These are phyloP conservation scores for Phytophthora lateralis DNA, from an alignment of 352 stramenopile species.

Conservation along the genomic window DNA sequence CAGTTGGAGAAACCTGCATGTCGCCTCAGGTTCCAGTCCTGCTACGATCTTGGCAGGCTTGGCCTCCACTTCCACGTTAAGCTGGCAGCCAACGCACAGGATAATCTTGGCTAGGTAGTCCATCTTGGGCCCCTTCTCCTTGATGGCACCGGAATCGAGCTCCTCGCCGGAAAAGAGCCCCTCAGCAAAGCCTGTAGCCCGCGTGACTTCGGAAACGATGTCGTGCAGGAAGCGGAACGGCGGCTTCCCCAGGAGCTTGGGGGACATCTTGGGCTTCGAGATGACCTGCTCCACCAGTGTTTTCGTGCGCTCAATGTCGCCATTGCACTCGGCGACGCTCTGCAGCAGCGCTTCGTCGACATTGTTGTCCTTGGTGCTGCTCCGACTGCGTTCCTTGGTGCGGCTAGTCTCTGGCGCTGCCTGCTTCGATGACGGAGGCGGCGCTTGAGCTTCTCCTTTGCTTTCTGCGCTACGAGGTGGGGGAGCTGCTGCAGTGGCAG, in stretches of 20 bases:
- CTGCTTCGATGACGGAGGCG: slow-evolving; percentile 35
- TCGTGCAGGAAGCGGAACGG: slow-evolving; percentile 91
- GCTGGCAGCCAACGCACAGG: slow-evolving; percentile 85
- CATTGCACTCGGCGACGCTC: slow-evolving; percentile 75
- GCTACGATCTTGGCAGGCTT: slow-evolving; percentile 90
- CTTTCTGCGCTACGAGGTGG: slow-evolving; percentile 36
- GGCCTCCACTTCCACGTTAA: slow-evolving; percentile 89
- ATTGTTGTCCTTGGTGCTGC: slow-evolving; percentile 35
- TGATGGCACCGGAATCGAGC: slow-evolving; percentile 91
- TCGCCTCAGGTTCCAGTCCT: slow-evolving; percentile 93
- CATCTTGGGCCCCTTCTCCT: slow-evolving; percentile 94
- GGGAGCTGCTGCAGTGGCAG: background rate
- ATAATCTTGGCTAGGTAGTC: slow-evolving; percentile 92
- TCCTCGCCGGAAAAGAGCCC: slow-evolving; percentile 88
- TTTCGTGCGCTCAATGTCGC: slow-evolving; percentile 79
- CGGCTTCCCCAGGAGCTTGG: slow-evolving; percentile 83
- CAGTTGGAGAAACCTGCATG: slow-evolving; percentile 94
- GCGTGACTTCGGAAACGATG: slow-evolving; percentile 81
- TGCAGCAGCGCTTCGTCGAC: slow-evolving; percentile 53
- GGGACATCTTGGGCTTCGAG: slow-evolving; percentile 83
- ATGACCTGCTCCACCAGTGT: slow-evolving; percentile 82
- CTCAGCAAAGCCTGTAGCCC: slow-evolving; percentile 80
- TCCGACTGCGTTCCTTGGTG: slow-evolving; percentile 41
- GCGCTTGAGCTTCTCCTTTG: slow-evolving; percentile 43
- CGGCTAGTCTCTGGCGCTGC: slow-evolving; percentile 20